Conservation (phyloP, 495 filamentous ascomycete genomes). For the Daldinia bambusicola region DNA sequence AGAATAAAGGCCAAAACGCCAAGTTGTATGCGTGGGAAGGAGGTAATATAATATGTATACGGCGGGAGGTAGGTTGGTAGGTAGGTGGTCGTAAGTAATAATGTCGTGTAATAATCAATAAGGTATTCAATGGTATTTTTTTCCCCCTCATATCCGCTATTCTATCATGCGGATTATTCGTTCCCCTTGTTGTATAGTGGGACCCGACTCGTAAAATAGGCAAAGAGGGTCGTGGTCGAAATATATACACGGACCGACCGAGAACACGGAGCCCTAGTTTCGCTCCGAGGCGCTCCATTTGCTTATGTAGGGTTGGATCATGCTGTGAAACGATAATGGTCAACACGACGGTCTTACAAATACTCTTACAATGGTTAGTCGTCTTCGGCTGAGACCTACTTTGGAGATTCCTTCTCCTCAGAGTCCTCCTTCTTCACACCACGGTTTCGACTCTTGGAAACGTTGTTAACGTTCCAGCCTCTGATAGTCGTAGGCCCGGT, state of each 20-base stretch:
- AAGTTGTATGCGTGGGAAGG: background rate
- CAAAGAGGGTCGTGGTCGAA: background rate
- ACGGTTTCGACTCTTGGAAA: constrained; percentile 44
- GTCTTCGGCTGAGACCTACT: constrained; percentile 39
- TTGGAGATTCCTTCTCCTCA: constrained; percentile 48
- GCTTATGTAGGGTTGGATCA: constrained; percentile 41
- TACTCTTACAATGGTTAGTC: constrained; percentile 4
- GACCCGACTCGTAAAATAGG: constrained; percentile 1
- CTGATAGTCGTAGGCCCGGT: constrained; percentile 59
- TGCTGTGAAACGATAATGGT: constrained; percentile 38
- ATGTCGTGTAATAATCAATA: constrained; percentile 2
- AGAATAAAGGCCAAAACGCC: constrained; percentile 1
- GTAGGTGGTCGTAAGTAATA: background rate
- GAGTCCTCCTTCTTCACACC: constrained; percentile 45
- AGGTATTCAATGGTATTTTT: background rate
- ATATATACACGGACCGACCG: background rate
- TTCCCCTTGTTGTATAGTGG: background rate
- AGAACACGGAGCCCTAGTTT: constrained; percentile 10
- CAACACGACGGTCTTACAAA: constrained; percentile 27
- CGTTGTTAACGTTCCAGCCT: constrained; percentile 62
- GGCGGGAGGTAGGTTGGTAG: background rate
- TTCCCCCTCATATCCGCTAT: constrained; percentile 1
- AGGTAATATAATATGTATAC: background rate
- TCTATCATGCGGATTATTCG: constrained; percentile 9
- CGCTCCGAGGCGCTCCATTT: constrained; percentile 46